These are phyloP conservation scores for Salvia hispanica DNA, from an alignment of 257 asterid species.

Conservation along the genomic window DNA sequence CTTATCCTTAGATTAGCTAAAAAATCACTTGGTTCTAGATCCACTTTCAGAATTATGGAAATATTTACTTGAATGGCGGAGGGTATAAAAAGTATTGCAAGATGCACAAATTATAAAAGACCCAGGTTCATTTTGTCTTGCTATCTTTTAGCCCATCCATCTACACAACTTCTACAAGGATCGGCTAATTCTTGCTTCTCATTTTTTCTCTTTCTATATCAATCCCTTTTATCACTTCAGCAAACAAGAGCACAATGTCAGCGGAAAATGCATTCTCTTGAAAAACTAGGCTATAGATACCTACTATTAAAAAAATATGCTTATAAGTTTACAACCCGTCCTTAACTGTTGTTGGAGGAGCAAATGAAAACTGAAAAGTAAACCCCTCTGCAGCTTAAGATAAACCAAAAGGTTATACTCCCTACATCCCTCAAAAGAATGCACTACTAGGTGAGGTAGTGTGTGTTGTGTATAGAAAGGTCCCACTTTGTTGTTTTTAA, in stretches of 20 bases:
- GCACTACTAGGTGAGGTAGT: too few relatives aligned
- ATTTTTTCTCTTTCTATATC: neutral
- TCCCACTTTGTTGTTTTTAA: too few relatives aligned
- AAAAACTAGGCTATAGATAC: neutral
- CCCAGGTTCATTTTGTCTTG: too few relatives aligned
- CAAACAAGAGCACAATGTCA: conserved; percentile 9
- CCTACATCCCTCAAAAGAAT: too few relatives aligned
- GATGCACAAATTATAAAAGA: too few relatives aligned
- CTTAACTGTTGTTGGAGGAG: neutral
- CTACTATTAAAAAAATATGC: neutral
- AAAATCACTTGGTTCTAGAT: neutral
- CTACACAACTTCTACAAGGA: too few relatives aligned
- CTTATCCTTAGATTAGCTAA: neutral
- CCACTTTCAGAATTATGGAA: neutral
- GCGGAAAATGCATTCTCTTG: neutral
- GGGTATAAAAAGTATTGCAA: too few relatives aligned
- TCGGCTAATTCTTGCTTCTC: too few relatives aligned
- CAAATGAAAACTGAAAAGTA: neutral
- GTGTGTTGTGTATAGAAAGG: too few relatives aligned
- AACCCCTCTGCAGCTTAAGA: conserved; percentile 10
- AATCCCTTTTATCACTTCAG: neutral
- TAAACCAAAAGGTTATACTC: neutral
- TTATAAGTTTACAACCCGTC: neutral
- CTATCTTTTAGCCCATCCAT: too few relatives aligned
- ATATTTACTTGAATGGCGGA: too few relatives aligned